Conservation (phyloP, 164 flowering plant species). For the Taxillus chinensis region DNA sequence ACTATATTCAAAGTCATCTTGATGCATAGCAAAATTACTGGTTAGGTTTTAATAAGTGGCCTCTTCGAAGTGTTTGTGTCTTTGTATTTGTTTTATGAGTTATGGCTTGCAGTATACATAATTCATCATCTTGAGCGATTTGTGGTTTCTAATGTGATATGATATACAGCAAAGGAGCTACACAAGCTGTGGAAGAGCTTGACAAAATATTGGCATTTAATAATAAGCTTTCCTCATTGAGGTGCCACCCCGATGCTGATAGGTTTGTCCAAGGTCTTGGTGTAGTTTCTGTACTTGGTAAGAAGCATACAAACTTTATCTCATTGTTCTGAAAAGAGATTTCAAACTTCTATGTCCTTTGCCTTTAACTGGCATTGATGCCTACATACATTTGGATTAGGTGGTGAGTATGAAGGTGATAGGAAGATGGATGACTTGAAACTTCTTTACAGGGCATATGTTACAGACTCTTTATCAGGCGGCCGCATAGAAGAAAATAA, state of each 20-base stretch:
- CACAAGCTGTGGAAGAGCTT: constrained; percentile 55
- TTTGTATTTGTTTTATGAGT: too few species aligned
- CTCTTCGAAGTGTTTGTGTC: too few species aligned
- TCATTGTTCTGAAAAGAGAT: neutral
- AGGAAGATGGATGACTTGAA: constrained; percentile 83
- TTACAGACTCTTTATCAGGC: constrained; percentile 58
- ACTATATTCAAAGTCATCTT: neutral
- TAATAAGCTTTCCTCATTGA: constrained; percentile 46
- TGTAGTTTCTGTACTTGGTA: constrained; percentile 77
- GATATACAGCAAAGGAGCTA: constrained; percentile 36
- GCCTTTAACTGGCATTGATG: constrained; percentile 3
- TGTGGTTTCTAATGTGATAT: constrained; percentile 12
- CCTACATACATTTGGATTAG: constrained; percentile 28
- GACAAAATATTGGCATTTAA: constrained; percentile 64
- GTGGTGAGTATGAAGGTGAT: constrained; percentile 87
- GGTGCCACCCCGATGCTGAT: constrained; percentile 52
- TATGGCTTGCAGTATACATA: too few species aligned
- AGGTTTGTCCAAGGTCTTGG: constrained; percentile 75
- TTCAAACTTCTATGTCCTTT: neutral
- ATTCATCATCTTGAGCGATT: neutral
- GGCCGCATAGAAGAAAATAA: constrained; percentile 71
- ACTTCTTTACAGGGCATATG: constrained; percentile 76
- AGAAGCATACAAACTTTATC: constrained; percentile 2
- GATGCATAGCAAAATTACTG: neutral
- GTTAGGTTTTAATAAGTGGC: neutral